Evolutionary conservation across 1,284 basidiomycete species (phyloP).

Genomic region (Cryptococcus depauperatus): DNA sequence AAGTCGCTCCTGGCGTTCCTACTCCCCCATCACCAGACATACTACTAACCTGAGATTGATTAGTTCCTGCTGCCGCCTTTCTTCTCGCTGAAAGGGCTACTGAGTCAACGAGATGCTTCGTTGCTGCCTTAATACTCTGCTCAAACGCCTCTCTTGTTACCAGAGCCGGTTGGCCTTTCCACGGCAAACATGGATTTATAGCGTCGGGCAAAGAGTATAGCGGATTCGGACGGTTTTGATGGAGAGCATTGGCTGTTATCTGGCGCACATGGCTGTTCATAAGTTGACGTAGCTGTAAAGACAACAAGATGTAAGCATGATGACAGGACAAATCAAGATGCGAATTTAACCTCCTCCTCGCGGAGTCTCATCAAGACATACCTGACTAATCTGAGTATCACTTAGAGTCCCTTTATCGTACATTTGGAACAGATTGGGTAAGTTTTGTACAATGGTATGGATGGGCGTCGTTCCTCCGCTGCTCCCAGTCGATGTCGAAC

Average conservation of each 20-base stretch:
- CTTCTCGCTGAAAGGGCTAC: slow-evolving; percentile 3
- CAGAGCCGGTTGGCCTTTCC: slow-evolving; percentile 8
- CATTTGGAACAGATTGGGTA: slow-evolving; percentile 15
- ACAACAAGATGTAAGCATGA: no score
- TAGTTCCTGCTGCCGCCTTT: slow-evolving; percentile 2
- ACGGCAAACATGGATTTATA: slow-evolving; percentile 16
- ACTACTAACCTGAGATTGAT: background rate
- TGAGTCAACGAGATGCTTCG: slow-evolving; percentile 5
- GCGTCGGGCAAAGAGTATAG: slow-evolving; percentile 13
- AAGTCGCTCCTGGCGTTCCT: background rate
- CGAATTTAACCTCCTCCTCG: no score
- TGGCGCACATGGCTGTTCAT: slow-evolving; percentile 14
- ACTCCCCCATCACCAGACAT: background rate
- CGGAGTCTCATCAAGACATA: slow-evolving; percentile 7
- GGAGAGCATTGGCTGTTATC: slow-evolving; percentile 7
- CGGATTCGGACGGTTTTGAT: slow-evolving; percentile 10
- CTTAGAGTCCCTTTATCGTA: slow-evolving; percentile 7
- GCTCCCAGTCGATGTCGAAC: background rate
- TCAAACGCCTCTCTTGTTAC: slow-evolving; percentile 14
- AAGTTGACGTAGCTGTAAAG: slow-evolving; percentile 8
- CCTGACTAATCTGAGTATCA: slow-evolving; percentile 12
- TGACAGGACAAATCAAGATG: no score
- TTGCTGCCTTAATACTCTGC: slow-evolving; percentile 6
- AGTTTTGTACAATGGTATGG: slow-evolving; percentile 13
- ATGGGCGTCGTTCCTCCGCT: slow-evolving; percentile 5